Conservation (phyloP, 345 rosid genomes). For the Arabidopsis arenosa region DNA sequence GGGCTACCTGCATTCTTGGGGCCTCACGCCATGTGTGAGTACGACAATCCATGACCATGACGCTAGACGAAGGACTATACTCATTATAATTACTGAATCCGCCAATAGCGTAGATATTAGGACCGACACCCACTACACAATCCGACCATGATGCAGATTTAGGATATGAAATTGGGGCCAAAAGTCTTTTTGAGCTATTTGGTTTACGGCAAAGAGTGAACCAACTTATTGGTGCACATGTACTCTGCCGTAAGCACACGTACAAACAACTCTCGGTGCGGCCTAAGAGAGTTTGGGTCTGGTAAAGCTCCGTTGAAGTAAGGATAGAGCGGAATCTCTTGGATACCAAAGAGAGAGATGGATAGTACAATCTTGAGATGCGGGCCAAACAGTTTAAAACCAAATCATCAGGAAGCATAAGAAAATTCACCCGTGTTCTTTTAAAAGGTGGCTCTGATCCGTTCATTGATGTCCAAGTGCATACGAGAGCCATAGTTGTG, state of each 20-base stretch:
- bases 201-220: not conserved
- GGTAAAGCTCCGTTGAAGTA: not conserved
- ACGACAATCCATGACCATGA: slow-evolving; percentile 69
- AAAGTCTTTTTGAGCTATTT: not conserved
- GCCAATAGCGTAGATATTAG: slow-evolving; percentile 57
- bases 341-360: not conserved
- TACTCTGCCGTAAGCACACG: not conserved
- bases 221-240: not conserved
- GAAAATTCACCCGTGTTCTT: not conserved
- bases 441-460: not conserved
- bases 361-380: not conserved
- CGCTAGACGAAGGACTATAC: slow-evolving; percentile 48
- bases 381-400: not conserved
- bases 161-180: not conserved
- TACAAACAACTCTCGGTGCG: not conserved
- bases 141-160: not conserved
- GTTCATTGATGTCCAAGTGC: not conserved
- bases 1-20: slow-evolving; percentile 60
- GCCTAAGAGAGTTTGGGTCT: not conserved
- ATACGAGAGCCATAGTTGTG: not conserved
- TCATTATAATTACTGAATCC: slow-evolving; percentile 56
- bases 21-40: slow-evolving; percentile 55
- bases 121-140: slow-evolving; percentile 36
- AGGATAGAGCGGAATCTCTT: not conserved
- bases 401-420: not conserved